These are phyloP conservation scores for Aquilaria sinensis DNA, from an alignment of 345 rosid species.

Conservation along the genomic window DNA sequence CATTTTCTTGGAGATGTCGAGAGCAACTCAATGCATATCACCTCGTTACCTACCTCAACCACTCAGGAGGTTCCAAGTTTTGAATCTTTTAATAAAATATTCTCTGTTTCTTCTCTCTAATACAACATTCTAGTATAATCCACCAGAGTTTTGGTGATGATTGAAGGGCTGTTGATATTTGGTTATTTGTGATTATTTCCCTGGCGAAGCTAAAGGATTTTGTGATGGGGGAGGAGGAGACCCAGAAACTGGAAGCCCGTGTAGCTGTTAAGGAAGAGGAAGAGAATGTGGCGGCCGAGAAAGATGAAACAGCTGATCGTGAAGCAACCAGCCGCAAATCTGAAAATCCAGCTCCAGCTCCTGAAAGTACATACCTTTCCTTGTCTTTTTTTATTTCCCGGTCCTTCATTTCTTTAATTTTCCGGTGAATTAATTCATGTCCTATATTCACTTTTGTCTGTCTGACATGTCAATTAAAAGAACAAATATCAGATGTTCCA, in stretches of 20 bases:
- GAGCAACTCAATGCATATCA: background rate
- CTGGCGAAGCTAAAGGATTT: slow-evolving; percentile 26
- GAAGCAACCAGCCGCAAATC: background rate
- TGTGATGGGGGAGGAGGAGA: slow-evolving; percentile 32
- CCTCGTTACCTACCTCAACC: slow-evolving; percentile 18
- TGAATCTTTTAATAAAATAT: slow-evolving; percentile 1
- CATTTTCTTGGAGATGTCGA: slow-evolving; percentile 4
- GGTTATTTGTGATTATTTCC: background rate
- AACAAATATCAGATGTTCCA: too few relatives aligned
- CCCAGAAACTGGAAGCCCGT: slow-evolving; percentile 16
- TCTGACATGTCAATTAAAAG: too few relatives aligned
- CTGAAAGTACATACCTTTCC: slow-evolving; percentile 14
- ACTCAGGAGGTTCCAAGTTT: slow-evolving; percentile 5
- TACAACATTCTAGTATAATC: background rate
- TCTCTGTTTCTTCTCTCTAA: background rate
- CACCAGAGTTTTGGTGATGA: background rate
- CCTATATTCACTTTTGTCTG: too few relatives aligned
- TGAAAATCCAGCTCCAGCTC: slow-evolving; percentile 6
- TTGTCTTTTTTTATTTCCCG: background rate
- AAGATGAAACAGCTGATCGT: slow-evolving; percentile 1
- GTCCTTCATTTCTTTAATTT: background rate
- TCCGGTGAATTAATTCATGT: too few relatives aligned
- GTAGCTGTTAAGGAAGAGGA: slow-evolving; percentile 12
- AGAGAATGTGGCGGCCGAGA: background rate
- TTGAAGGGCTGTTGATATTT: background rate